Percentiles rank a stretch among this genome's conserved stretches.
Conservation (phyloP, 768 basidiomycete genomes). For the Lyophyllum atratum region DNA sequence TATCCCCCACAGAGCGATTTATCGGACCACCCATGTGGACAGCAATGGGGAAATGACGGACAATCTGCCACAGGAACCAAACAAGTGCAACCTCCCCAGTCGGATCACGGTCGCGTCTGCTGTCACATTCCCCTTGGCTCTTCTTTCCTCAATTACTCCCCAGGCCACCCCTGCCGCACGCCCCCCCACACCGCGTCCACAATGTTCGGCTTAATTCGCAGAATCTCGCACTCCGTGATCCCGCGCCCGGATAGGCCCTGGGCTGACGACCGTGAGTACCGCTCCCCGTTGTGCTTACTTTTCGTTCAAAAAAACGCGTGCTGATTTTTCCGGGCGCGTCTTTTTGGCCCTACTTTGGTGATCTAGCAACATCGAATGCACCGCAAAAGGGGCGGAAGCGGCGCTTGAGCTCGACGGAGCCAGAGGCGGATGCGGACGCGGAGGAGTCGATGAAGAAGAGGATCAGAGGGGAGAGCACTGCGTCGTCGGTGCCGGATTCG, state of each 20-base stretch:
- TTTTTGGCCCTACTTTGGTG: conserved; percentile 8
- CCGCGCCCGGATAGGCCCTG: conserved; percentile 75
- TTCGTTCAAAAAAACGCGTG: conserved; percentile 24
- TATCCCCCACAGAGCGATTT: neutral
- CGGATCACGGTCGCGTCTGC: conserved; percentile 22
- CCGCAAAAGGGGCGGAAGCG: conserved; percentile 71
- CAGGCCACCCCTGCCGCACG: neutral
- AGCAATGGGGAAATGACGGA: conserved; percentile 3
- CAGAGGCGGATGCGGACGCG: conserved; percentile 40
- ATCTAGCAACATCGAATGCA: conserved; percentile 71
- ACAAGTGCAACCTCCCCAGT: conserved; percentile 15
- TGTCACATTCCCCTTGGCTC: conserved; percentile 11
- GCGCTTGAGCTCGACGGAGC: conserved; percentile 53
- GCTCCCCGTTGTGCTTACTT: conserved; percentile 4
- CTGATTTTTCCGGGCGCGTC: conserved; percentile 20
- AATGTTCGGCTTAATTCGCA: conserved; percentile 74
- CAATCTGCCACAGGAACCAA: conserved; percentile 16
- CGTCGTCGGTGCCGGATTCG: conserved; percentile 25
- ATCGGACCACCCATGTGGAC: neutral
- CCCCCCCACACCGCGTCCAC: neutral
- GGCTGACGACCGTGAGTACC: conserved; percentile 70
- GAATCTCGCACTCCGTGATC: conserved; percentile 69
- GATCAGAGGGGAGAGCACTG: conserved; percentile 43
- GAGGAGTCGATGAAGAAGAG: conserved; percentile 45
- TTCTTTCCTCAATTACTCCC: conserved; percentile 1